These are phyloP conservation scores for Ustilago cynodontis DNA, from an alignment of 1,284 basidiomycete genomes.

Conservation along the genomic window DNA sequence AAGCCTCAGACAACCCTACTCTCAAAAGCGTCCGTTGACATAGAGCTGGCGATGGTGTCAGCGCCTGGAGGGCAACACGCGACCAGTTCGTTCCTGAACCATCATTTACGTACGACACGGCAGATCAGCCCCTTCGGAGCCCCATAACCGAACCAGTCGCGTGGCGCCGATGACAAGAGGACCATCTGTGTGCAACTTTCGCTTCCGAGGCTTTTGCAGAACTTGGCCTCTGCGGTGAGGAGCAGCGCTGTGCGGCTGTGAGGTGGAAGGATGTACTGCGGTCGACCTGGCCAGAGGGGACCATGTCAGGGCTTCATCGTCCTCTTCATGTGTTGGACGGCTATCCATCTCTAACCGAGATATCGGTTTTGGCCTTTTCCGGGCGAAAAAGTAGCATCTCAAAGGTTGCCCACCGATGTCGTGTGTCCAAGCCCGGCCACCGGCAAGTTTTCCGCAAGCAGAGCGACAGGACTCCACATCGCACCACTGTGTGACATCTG, in stretches of 20 bases:
- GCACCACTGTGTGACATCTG: too few relatives aligned
- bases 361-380: not conserved
- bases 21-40: not conserved
- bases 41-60: not conserved
- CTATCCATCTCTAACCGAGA: not conserved
- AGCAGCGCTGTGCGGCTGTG: not conserved
- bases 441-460: not conserved
- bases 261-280: too few relatives aligned
- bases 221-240: not conserved
- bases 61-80: not conserved
- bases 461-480: too few relatives aligned
- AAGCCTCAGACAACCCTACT: not conserved
- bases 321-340: too few relatives aligned
- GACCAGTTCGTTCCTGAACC: not conserved
- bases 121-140: not conserved
- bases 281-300: too few relatives aligned
- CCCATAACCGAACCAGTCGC: not conserved
- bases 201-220: not conserved
- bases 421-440: too few relatives aligned
- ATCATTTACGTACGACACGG: not conserved
- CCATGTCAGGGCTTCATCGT: too few relatives aligned
- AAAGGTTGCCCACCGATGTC: not conserved
- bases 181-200: not conserved
- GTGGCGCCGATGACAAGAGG: conserved; percentile 1
- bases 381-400: not conserved